phyloP scores from a whole-genome alignment of 2,329 filamentous ascomycete species.

The Anthostomella pinea region DNA sequence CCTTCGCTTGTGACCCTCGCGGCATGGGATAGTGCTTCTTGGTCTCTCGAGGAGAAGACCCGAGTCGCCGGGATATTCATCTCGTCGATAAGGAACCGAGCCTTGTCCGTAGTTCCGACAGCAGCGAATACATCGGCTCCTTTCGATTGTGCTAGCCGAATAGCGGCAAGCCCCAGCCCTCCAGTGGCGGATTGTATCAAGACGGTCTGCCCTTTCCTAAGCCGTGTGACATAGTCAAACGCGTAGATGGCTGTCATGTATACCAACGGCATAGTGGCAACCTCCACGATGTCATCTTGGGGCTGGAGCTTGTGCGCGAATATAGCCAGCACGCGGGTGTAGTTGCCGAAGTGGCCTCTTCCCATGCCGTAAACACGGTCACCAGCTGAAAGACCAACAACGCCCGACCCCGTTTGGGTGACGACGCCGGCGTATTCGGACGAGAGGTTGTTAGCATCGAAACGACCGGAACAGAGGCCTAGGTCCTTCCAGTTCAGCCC shows the following conservation, averaged over 20 bases:
- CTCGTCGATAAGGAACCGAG: constrained; percentile 1
- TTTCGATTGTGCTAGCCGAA: constrained; percentile 14
- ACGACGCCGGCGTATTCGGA: constrained; percentile 15
- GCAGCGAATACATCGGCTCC: constrained; percentile 22
- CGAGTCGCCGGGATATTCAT: not conserved
- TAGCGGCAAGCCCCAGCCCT: constrained; percentile 22
- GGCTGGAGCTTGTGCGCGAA: constrained; percentile 20
- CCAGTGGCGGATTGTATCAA: constrained; percentile 25
- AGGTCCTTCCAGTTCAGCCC: constrained; percentile 29
- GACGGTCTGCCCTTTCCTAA: constrained; percentile 20
- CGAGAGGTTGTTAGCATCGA: constrained; percentile 20
- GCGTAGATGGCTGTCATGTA: constrained; percentile 28
- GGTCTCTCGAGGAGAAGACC: not conserved
- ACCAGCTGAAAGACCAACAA: constrained; percentile 15
- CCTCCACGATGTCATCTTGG: constrained; percentile 11
- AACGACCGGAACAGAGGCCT: constrained; percentile 18
- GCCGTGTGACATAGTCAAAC: constrained; percentile 21
- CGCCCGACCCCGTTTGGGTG: constrained; percentile 13
- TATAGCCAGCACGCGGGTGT: constrained; percentile 19
- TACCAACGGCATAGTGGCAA: constrained; percentile 24
- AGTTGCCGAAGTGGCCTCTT: constrained; percentile 24
- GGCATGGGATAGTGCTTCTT: not conserved
- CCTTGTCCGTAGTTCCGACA: constrained; percentile 12
- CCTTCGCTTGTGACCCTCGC: not conserved
- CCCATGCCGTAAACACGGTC: constrained; percentile 27